Percentiles rank a stretch among this genome's conserved stretches.
Conservation (phyloP, 805 yeast species). For the Ogataea paradorogensis region DNA sequence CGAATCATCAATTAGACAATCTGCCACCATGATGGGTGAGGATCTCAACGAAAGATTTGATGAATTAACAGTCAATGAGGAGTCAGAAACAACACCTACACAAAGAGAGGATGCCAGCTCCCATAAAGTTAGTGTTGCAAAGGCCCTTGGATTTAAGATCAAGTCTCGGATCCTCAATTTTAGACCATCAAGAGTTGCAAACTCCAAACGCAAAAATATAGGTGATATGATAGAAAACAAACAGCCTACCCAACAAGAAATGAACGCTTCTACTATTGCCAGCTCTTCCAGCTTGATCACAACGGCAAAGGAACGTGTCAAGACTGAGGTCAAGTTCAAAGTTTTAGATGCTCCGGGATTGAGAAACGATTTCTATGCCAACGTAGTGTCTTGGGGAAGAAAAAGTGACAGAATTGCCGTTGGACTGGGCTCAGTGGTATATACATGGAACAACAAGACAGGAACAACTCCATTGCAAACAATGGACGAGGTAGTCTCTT, state of each 20-base stretch:
- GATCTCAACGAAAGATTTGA: constrained; percentile 11
- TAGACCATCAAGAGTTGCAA: constrained; percentile 22
- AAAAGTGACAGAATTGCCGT: constrained; percentile 53
- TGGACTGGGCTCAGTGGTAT: constrained; percentile 58
- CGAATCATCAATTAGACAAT: constrained; percentile 11
- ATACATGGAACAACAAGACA: constrained; percentile 56
- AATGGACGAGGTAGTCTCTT: constrained; percentile 46
- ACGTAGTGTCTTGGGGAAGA: constrained; percentile 70
- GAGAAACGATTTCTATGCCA: constrained; percentile 74
- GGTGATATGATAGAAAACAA: constrained; percentile 13
- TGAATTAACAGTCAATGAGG: constrained; percentile 9
- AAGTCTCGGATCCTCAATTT: constrained; percentile 41
- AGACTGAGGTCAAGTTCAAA: constrained; percentile 43
- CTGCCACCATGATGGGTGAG: constrained; percentile 10
- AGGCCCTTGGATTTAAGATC: constrained; percentile 46
- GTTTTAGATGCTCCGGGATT: constrained; percentile 69
- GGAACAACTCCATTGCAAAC: constrained; percentile 46
- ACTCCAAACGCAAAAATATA: constrained; percentile 6
- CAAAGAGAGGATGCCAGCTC: constrained; percentile 12
- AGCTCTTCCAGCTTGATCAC: constrained; percentile 10
- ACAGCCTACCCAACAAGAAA: constrained; percentile 12
- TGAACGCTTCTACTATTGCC: constrained; percentile 12
- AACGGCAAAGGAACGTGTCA: constrained; percentile 26
- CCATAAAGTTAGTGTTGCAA: constrained; percentile 44
- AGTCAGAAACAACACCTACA: constrained; percentile 3